phyloP scores from a whole-genome alignment of 169 alveolate species.

The Sarcocystis neurona region DNA sequence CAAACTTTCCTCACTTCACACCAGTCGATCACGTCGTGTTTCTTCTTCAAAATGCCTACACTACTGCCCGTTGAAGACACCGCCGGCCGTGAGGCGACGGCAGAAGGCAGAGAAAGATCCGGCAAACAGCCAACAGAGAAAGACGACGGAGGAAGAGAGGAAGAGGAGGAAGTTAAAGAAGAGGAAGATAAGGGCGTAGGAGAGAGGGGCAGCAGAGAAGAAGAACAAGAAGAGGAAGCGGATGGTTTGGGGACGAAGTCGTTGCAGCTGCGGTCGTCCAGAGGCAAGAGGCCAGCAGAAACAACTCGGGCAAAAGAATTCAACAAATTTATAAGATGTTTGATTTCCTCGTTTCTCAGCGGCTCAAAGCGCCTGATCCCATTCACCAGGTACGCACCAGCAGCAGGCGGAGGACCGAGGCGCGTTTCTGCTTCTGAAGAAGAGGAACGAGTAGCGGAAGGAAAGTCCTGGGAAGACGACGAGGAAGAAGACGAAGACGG shows the following conservation, averaged over 20 bases:
- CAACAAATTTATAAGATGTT: not conserved
- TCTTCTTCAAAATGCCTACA: not conserved
- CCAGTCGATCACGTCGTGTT: conserved; percentile 35
- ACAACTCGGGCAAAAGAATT: conserved; percentile 35
- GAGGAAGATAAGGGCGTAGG: not conserved
- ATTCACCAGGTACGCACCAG: not conserved
- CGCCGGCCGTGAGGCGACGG: not conserved
- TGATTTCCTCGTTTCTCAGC: conserved; percentile 12
- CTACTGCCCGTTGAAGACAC: no score
- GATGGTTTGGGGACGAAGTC: no score
- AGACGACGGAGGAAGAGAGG: not conserved
- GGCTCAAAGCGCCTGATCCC: conserved; percentile 5
- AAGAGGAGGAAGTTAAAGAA: not conserved
- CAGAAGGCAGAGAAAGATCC: not conserved
- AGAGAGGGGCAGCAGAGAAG: not conserved
- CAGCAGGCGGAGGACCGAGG: no score
- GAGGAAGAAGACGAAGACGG: no score
- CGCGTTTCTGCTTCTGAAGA: no score
- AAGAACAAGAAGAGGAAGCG: not conserved
- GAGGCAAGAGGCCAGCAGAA: conserved; percentile 18
- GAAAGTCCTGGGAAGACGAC: no score
- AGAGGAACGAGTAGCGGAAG: no score
- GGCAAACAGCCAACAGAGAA: not conserved
- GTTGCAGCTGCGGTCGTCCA: not conserved
- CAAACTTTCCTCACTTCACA: conserved; percentile 9